Evolutionary conservation across 202 grass and related monocot genomes (phyloP).

Genomic region (Bolboschoenoplectus hybrid): DNA sequence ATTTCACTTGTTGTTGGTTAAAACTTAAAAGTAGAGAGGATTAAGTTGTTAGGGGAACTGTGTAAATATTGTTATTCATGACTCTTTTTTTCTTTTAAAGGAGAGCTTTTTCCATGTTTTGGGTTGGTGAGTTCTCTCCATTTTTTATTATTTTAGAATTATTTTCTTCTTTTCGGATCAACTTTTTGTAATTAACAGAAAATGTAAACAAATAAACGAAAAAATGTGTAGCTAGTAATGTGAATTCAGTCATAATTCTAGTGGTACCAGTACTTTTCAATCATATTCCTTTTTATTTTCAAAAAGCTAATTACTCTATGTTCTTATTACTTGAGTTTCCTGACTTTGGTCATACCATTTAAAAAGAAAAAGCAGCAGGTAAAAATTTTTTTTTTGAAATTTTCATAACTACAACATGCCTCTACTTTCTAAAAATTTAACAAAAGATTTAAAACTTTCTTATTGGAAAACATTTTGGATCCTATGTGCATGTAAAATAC

Average conservation of each 20-base stretch:
- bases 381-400: neutral
- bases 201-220: neutral
- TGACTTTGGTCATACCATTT: neutral
- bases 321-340: neutral
- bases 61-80: slow-evolving; percentile 16
- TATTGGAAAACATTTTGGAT: too few species aligned
- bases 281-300: neutral
- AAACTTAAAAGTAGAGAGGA: neutral
- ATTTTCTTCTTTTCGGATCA: neutral
- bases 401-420: neutral
- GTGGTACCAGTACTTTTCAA: neutral
- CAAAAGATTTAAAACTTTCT: neutral
- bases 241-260: neutral
- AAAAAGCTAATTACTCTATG: neutral
- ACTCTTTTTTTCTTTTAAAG: neutral
- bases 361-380: neutral
- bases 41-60: neutral
- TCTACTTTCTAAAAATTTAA: neutral
- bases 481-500: neutral
- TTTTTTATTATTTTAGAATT: neutral
- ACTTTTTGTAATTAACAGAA: neutral
- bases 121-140: neutral
- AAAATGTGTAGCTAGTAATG: neutral
- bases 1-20: slow-evolving; percentile 38
- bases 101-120: slow-evolving; percentile 32